Percentiles rank a stretch among this genome's conserved stretches.
phyloP scores from a whole-genome alignment of 1,139 yeast species.

The Nakaseomyces sp. region DNA sequence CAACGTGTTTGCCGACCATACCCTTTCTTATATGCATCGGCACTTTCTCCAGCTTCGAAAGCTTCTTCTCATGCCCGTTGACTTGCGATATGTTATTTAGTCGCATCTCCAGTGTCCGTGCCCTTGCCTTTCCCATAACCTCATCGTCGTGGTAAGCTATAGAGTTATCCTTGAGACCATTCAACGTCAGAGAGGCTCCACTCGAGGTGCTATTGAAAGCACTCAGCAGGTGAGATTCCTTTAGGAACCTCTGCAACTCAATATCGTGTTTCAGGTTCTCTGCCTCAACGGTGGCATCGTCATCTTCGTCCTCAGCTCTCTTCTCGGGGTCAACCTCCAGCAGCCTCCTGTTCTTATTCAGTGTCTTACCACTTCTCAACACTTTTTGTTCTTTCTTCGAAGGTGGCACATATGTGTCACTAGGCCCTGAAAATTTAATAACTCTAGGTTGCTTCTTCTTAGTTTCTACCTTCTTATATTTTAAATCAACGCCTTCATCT shows the following conservation, averaged over 20 bases:
- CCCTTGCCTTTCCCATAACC: conserved; percentile 73
- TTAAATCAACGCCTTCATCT: conserved; percentile 8
- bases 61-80: conserved; percentile 36
- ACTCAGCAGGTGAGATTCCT: conserved; percentile 79
- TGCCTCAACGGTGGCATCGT: conserved; percentile 29
- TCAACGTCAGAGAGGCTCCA: conserved; percentile 73
- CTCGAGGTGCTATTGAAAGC: conserved; percentile 43
- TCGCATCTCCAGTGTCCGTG: conserved; percentile 63
- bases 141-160: conserved; percentile 41
- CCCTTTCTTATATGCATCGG: conserved; percentile 88
- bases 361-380: conserved; percentile 34
- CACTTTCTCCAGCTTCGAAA: conserved; percentile 55
- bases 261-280: conserved; percentile 68
- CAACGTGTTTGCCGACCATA: conserved; percentile 51
- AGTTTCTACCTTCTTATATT: conserved; percentile 2
- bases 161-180: conserved; percentile 22
- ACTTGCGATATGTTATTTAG: conserved; percentile 46
- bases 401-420: conserved; percentile 28
- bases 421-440: conserved; percentile 35
- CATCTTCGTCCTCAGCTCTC: conserved; percentile 25
- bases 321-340: conserved; percentile 8
- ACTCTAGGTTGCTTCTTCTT: conserved; percentile 33
- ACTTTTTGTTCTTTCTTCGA: conserved; percentile 40
- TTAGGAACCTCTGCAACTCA: conserved; percentile 69
- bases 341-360: conserved; percentile 12